Percentiles rank a stretch among this genome's conserved stretches.
phyloP scores from a whole-genome alignment of 1,139 yeast genomes.

The Taphrina flavorubra region DNA sequence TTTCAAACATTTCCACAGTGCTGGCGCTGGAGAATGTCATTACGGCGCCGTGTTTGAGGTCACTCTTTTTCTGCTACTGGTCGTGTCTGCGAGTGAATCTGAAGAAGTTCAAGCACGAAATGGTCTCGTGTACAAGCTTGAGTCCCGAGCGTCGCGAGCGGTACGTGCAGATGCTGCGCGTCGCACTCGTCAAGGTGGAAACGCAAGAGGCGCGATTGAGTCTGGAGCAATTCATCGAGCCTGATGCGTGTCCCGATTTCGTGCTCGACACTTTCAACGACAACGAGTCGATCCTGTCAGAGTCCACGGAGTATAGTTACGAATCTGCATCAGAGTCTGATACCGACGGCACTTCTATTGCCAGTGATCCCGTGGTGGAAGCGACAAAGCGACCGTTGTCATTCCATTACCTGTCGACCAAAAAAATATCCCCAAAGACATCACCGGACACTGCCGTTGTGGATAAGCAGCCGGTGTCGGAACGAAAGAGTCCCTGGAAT shows the following conservation, averaged over 20 bases:
- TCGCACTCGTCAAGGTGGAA: slow-evolving; percentile 7
- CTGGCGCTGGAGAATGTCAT: slow-evolving; percentile 12
- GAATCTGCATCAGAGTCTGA: slow-evolving; percentile 2
- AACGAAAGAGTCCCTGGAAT: slow-evolving; percentile 9
- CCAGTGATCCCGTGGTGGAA: slow-evolving; percentile 5
- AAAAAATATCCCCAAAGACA: not conserved
- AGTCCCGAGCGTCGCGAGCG: not conserved
- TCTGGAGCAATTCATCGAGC: not conserved
- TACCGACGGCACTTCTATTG: slow-evolving; percentile 7
- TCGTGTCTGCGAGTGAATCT: slow-evolving; percentile 3
- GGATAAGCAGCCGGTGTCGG: not conserved
- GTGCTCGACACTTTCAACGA: not conserved
- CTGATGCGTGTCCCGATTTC: slow-evolving; percentile 6
- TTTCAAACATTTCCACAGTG: slow-evolving; percentile 10
- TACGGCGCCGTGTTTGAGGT: slow-evolving; percentile 3
- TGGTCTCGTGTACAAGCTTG: not conserved
- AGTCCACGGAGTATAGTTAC: slow-evolving; percentile 9
- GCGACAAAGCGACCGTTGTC: not conserved
- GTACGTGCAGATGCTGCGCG: slow-evolving; percentile 11
- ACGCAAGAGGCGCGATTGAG: slow-evolving; percentile 6
- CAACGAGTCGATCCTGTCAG: slow-evolving; percentile 1
- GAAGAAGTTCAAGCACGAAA: slow-evolving; percentile 2
- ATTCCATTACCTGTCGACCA: not conserved
- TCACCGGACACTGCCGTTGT: not conserved
- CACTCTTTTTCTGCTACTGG: slow-evolving; percentile 15